Conservation (phyloP, 23 red algal species). For the Gracilaria domingensis region DNA sequence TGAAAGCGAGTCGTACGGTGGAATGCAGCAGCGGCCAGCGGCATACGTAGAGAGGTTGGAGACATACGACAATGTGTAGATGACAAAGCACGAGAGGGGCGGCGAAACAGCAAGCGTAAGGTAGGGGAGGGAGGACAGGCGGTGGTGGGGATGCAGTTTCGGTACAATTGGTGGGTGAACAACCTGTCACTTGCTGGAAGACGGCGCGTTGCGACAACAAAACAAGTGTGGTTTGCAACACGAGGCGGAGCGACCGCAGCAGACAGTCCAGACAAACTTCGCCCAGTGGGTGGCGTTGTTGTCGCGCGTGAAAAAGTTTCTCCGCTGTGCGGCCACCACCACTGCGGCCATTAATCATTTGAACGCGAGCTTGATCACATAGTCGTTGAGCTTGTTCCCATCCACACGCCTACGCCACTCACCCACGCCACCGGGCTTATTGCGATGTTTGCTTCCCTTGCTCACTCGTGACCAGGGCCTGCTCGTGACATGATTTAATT, state of each 20-base stretch:
- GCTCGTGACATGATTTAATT: constrained; percentile 9
- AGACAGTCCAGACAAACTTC: background rate
- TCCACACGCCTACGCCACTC: background rate
- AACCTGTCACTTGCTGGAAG: constrained; percentile 11
- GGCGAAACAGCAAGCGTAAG: background rate
- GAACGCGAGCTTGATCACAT: background rate
- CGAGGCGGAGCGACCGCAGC: background rate
- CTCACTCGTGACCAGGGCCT: background rate
- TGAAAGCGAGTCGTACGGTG: background rate
- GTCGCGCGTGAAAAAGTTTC: background rate
- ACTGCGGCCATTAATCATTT: background rate
- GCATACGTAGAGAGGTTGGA: background rate
- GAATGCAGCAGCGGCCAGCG: background rate
- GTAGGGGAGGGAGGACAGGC: background rate
- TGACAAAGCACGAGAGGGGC: background rate
- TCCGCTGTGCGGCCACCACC: background rate
- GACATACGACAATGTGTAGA: background rate
- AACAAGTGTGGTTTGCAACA: background rate
- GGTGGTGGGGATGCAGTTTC: background rate
- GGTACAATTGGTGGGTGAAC: background rate
- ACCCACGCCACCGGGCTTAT: background rate
- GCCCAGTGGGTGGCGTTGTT: background rate
- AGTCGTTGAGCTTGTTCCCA: background rate
- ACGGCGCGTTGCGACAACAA: background rate
- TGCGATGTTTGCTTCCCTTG: background rate